Evolutionary conservation across 75 land plant genomes (phyloP), one percentile per base, ranked within the genome.

Genomic region (Gnetum montanum): DNA sequence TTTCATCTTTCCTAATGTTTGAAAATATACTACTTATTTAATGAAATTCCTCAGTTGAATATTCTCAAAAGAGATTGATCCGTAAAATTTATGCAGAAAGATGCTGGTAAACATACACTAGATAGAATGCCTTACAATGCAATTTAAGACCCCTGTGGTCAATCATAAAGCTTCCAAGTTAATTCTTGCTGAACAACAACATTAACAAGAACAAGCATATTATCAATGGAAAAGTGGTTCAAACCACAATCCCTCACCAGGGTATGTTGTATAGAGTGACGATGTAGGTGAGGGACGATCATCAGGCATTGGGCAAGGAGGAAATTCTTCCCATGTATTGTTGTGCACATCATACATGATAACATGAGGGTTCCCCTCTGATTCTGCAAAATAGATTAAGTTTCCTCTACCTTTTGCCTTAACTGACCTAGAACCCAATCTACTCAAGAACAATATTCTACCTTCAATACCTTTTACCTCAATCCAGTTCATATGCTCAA

Each of bases 371-470:
- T 6, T 15, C 3, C 20, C 20, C 22, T 52, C 55, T 19, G 55
- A 31, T 52, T 52, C 55, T 31, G 29, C 20, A 52, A 52, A 52
- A 31, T 31, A 52, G 11, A 52, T 52, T 36, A 33, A 18, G 36
- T 52, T 52, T 31, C 55, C 55, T 52, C 36, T 52, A 19, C 55
- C 55, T 33, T 12, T 52, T 16, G 55, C 55, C 33, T 52, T 23
- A 33, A 52, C 34, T 19, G 55, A 52, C 20, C 29, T 33, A 6
- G 55, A 52, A 23, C 55, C 55, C 33, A 52, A 25, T 10, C 55
- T 52, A 52, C 36, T 52, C 36, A 52, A 52, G 31, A 52, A 52
- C 34, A 52, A 52, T 19, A 52, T 33, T 25, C 25, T 52, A 18
- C 55, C 55, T 30, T 52, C 36, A 52, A 52, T 33, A 12, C 18